Evolutionary conservation across 805 yeast genomes (phyloP).

Genomic region (Suhomyces tanzawaensis): DNA sequence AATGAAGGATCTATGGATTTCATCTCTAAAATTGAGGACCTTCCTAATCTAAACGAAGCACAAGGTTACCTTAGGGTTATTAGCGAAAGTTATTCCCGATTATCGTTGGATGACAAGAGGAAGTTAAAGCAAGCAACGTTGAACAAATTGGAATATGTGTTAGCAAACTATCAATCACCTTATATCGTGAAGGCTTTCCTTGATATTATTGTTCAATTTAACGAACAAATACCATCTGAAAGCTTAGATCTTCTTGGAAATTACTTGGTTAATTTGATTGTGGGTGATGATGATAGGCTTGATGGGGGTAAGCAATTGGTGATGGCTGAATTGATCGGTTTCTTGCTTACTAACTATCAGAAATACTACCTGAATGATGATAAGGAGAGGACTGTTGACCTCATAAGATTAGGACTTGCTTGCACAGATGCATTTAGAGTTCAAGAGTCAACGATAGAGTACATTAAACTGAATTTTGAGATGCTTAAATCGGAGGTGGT

Average conservation of each 20-base stretch:
- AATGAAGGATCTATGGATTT: background rate
- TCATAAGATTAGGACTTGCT: slow-evolving; percentile 40
- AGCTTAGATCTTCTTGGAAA: slow-evolving; percentile 21
- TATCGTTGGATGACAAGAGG: background rate
- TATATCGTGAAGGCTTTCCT: slow-evolving; percentile 35
- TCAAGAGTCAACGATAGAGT: slow-evolving; percentile 40
- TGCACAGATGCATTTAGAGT: slow-evolving; percentile 39
- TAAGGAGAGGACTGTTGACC: slow-evolving; percentile 18
- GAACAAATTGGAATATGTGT: background rate
- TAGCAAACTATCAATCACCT: slow-evolving; percentile 18
- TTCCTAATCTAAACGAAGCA: slow-evolving; percentile 9
- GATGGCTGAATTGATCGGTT: slow-evolving; percentile 23
- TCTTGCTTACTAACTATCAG: background rate
- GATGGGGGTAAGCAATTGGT: slow-evolving; percentile 54
- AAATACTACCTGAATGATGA: slow-evolving; percentile 3
- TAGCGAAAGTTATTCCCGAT: slow-evolving; percentile 11
- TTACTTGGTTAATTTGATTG: slow-evolving; percentile 34
- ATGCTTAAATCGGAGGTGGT: background rate
- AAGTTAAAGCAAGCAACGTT: background rate
- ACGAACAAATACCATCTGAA: background rate
- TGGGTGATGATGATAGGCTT: slow-evolving; percentile 17
- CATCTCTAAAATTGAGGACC: background rate
- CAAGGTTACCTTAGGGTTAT: slow-evolving; percentile 18
- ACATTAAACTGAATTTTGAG: slow-evolving; percentile 13
- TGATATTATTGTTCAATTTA: slow-evolving; percentile 9